A percentile compares a stretch with the other conserved stretches of the same genome.
These are phyloP conservation scores for Penicillium sp. DNA, from an alignment of 2,329 filamentous ascomycete genomes.

Conservation along the genomic window DNA sequence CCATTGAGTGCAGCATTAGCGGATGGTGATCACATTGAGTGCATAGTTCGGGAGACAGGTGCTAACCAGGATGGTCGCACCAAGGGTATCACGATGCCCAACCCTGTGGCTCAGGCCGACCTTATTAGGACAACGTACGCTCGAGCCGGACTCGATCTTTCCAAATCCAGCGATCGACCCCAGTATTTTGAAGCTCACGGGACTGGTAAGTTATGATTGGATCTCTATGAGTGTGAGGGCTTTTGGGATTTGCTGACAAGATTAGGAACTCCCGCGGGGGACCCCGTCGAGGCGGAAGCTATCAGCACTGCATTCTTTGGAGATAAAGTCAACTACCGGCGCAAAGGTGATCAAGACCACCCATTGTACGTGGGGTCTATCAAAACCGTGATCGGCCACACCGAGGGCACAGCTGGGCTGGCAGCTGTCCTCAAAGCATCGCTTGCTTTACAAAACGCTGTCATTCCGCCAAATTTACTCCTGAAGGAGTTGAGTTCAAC, in stretches of 20 bases:
- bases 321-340: slow-evolving; percentile 6
- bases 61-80: slow-evolving; percentile 41
- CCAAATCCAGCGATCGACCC: slow-evolving; percentile 25
- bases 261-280: slow-evolving; percentile 25
- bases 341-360: slow-evolving; percentile 1
- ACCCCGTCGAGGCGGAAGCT: slow-evolving; percentile 25
- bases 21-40: slow-evolving; percentile 48
- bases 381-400: slow-evolving; percentile 37
- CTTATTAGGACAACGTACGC: slow-evolving; percentile 44
- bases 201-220: slow-evolving; percentile 35
- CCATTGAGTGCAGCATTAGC: slow-evolving; percentile 48
- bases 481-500: slow-evolving; percentile 30
- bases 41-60: slow-evolving; percentile 36
- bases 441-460: slow-evolving; percentile 42
- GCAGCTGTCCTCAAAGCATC: slow-evolving; percentile 36
- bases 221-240: too few relatives aligned
- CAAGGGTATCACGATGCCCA: slow-evolving; percentile 39
- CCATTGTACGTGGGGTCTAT: slow-evolving; percentile 32
- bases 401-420: slow-evolving; percentile 36
- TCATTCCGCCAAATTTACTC: slow-evolving; percentile 32
- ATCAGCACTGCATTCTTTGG: slow-evolving; percentile 26
- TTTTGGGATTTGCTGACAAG: neutral
- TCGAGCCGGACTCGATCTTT: slow-evolving; percentile 39
- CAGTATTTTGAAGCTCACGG: slow-evolving; percentile 51
- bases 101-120: slow-evolving; percentile 37